phyloP scores from a whole-genome alignment of 306 rosid species.

The Herpetospermum pedunculosum region DNA sequence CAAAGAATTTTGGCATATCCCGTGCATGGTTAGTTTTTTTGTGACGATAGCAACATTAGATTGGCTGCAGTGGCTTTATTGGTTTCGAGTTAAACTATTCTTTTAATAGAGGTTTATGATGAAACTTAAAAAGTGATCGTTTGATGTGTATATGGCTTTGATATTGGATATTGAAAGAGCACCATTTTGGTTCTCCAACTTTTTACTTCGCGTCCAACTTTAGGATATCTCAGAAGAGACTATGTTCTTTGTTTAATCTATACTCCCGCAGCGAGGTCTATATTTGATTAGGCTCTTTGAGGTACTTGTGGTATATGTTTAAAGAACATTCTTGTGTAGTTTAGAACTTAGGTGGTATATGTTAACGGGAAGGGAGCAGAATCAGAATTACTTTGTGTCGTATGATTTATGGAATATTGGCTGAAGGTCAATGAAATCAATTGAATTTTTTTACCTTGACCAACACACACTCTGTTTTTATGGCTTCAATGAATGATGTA shows the following conservation, averaged over 20 bases:
- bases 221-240: background rate
- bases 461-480: background rate
- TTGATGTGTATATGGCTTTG: background rate
- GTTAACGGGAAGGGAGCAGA: background rate
- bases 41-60: background rate
- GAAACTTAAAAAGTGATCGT: background rate
- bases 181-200: background rate
- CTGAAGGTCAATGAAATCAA: background rate
- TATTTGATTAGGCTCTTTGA: background rate
- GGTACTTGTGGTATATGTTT: background rate
- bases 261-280: background rate
- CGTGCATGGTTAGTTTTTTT: background rate
- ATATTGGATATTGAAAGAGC: background rate
- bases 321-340: background rate
- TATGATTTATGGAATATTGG: background rate
- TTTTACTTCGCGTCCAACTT: background rate
- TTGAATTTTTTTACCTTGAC: background rate
- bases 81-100: background rate
- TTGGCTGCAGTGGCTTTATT: background rate
- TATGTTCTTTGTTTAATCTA: background rate
- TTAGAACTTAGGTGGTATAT: background rate
- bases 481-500: background rate
- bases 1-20: background rate
- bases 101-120: conserved; percentile 4
- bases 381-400: background rate